These are phyloP conservation scores for Hericium erinaceus DNA, from an alignment of 768 basidiomycete genomes.

Conservation along the genomic window DNA sequence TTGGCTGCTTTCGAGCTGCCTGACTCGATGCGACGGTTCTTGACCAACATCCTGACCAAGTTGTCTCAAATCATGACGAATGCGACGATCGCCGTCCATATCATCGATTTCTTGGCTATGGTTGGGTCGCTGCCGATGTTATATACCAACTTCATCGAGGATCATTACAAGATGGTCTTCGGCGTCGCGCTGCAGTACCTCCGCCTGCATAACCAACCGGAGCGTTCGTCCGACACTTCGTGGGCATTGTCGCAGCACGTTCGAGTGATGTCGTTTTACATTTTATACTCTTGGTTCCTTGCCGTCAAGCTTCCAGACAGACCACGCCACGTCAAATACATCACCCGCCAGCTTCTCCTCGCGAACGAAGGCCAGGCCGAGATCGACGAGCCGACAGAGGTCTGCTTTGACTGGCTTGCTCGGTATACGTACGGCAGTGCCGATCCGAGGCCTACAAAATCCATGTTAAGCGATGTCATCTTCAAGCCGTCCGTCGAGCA, in stretches of 20 bases:
- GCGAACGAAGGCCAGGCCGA: constrained; percentile 69
- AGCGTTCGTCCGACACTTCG: constrained; percentile 50
- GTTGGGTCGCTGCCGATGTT: constrained; percentile 73
- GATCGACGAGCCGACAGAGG: constrained; percentile 86
- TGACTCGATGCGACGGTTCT: constrained; percentile 66
- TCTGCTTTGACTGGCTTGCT: constrained; percentile 96
- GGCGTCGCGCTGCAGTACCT: constrained; percentile 91
- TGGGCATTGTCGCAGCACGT: constrained; percentile 91
- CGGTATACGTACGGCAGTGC: constrained; percentile 92
- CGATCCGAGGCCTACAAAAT: constrained; percentile 80
- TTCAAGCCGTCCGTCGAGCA: constrained; percentile 39
- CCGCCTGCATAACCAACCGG: constrained; percentile 72
- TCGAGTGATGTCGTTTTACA: constrained; percentile 79
- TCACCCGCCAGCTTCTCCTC: constrained; percentile 76
- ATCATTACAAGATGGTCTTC: constrained; percentile 89
- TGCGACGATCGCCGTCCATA: constrained; percentile 89
- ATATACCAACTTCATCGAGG: constrained; percentile 85
- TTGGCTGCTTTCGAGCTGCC: constrained; percentile 83
- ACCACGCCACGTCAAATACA: constrained; percentile 72
- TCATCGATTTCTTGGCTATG: constrained; percentile 84
- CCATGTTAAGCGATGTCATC: constrained; percentile 70
- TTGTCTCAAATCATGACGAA: constrained; percentile 93
- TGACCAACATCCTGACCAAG: constrained; percentile 77
- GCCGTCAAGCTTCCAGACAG: constrained; percentile 77
- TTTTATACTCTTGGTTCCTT: constrained; percentile 93